Conservation (phyloP, 192 early-diverging fungal genomes). For the Entomortierella beljakovae region DNA sequence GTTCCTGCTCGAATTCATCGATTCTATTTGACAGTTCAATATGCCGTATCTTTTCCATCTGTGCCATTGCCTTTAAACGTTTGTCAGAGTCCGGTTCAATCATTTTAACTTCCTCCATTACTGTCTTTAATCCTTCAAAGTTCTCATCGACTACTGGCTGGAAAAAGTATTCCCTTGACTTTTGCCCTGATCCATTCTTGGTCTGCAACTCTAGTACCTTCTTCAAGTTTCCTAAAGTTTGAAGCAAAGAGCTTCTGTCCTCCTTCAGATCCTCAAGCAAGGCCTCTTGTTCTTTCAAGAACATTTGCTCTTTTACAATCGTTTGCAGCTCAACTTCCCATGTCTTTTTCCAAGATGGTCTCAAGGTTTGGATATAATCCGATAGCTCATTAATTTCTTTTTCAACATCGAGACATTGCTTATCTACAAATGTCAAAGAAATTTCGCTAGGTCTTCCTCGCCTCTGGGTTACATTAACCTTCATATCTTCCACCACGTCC, state of each 20-base stretch:
- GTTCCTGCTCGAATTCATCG: slow-evolving; percentile 82
- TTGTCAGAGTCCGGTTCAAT: slow-evolving; percentile 75
- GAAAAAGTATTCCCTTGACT: slow-evolving; percentile 67
- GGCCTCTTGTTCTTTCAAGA: slow-evolving; percentile 83
- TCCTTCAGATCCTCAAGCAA: slow-evolving; percentile 76
- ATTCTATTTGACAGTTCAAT: slow-evolving; percentile 75
- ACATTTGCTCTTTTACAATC: slow-evolving; percentile 83
- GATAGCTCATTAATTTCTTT: slow-evolving; percentile 66
- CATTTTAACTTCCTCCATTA: slow-evolving; percentile 74
- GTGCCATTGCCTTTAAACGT: slow-evolving; percentile 73
- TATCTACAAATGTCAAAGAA: slow-evolving; percentile 63
- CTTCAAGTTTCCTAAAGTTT: slow-evolving; percentile 69
- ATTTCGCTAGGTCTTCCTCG: slow-evolving; percentile 69
- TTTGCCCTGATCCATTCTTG: slow-evolving; percentile 24
- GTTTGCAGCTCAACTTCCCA: slow-evolving; percentile 89
- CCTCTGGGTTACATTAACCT: slow-evolving; percentile 77
- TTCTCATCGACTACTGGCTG: slow-evolving; percentile 69
- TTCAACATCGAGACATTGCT: slow-evolving; percentile 63
- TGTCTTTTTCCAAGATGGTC: slow-evolving; percentile 82
- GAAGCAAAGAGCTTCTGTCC: slow-evolving; percentile 68
- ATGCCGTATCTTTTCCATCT: slow-evolving; percentile 73
- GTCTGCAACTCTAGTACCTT: slow-evolving; percentile 70
- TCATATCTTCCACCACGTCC: slow-evolving; percentile 76
- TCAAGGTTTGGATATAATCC: slow-evolving; percentile 68
- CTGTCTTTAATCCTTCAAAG: slow-evolving; percentile 71